These are phyloP conservation scores for Mycena haematopus DNA, from an alignment of 768 basidiomycete species.

Conservation along the genomic window DNA sequence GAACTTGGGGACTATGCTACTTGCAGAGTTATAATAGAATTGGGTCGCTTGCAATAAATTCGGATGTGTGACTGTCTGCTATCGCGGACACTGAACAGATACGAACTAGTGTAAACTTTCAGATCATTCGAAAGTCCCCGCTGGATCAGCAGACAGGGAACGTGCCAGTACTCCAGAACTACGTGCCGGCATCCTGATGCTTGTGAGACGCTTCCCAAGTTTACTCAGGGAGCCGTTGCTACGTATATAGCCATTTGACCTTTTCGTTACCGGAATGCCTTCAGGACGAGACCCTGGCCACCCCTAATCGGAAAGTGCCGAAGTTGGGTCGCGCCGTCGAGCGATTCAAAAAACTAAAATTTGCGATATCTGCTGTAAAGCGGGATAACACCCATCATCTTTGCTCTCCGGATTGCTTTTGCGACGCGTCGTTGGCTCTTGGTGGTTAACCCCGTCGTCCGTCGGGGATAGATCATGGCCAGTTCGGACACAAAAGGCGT, in stretches of 20 bases:
- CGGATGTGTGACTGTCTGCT: background rate
- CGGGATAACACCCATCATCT: constrained; percentile 90
- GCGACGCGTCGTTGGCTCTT: constrained; percentile 79
- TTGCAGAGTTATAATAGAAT: constrained; percentile 75
- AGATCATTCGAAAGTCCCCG: constrained; percentile 1
- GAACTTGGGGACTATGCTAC: constrained; percentile 91
- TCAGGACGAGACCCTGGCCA: constrained; percentile 16
- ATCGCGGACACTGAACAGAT: background rate
- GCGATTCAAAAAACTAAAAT: background rate
- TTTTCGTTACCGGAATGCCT: background rate
- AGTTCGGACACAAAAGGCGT: constrained; percentile 69
- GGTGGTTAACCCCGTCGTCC: constrained; percentile 73
- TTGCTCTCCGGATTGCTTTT: constrained; percentile 87
- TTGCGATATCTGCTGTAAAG: constrained; percentile 44
- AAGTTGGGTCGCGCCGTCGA: too few relatives aligned
- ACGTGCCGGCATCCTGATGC: constrained; percentile 19
- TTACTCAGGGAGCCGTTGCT: constrained; percentile 20
- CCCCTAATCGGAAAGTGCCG: background rate
- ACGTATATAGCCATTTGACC: constrained; percentile 22
- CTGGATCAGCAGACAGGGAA: constrained; percentile 28
- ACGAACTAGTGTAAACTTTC: background rate
- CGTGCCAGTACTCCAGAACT: constrained; percentile 18
- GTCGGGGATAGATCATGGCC: constrained; percentile 80
- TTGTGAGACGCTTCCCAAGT: constrained; percentile 22
- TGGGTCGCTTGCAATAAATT: constrained; percentile 10